Percentiles rank a stretch among this genome's conserved stretches.
Conservation (phyloP, 768 basidiomycete genomes). For the Lactarius sp. region DNA sequence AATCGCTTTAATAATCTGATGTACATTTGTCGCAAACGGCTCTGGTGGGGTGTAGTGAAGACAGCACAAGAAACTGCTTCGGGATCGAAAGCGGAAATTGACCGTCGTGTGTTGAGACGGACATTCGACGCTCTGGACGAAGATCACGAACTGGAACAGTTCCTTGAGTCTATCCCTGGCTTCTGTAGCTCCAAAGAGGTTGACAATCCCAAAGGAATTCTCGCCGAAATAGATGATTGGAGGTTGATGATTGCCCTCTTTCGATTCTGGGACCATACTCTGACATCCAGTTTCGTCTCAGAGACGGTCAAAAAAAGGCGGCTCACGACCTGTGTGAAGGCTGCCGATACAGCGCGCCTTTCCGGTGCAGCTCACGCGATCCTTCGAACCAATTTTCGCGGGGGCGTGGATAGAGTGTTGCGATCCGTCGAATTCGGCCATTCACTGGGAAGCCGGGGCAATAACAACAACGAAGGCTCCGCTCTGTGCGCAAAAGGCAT, state of each 20-base stretch:
- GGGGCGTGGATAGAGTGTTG: background rate
- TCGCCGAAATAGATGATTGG: no score
- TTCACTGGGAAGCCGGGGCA: no score
- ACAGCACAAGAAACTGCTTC: background rate
- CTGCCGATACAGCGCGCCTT: background rate
- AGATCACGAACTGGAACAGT: constrained; percentile 12
- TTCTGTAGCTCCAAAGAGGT: background rate
- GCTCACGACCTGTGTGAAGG: constrained; percentile 11
- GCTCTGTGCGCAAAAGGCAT: constrained; percentile 2
- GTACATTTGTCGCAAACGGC: background rate
- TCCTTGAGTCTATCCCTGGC: constrained; percentile 10
- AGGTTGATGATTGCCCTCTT: no score
- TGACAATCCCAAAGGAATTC: background rate
- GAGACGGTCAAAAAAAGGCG: constrained; percentile 9
- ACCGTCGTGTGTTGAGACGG: constrained; percentile 1
- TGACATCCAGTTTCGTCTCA: background rate
- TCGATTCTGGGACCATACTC: constrained; percentile 1
- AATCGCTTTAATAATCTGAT: background rate
- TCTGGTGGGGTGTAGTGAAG: no score
- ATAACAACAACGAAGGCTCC: background rate
- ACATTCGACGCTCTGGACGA: constrained; percentile 5
- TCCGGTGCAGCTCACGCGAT: background rate
- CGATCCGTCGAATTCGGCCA: constrained; percentile 4
- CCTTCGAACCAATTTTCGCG: no score
- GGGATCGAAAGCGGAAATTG: background rate